These are phyloP conservation scores for Ceratocystis harringtonii DNA, from an alignment of 2,329 filamentous ascomycete species.

Conservation along the genomic window DNA sequence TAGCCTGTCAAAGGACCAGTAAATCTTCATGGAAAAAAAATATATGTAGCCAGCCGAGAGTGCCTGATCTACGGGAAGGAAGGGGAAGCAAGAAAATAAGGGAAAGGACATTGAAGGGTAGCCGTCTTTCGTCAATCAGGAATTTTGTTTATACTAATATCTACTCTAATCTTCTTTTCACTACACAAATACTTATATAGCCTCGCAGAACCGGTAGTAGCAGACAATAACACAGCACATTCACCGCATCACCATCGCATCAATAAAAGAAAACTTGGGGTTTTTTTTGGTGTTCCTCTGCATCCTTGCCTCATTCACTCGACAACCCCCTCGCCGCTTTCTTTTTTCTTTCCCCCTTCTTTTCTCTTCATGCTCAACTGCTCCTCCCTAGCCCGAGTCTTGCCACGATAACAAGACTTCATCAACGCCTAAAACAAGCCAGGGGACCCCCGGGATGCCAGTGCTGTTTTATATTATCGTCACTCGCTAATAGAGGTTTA, in stretches of 20 bases:
- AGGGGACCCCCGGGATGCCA: background rate
- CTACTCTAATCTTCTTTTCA: too few species aligned
- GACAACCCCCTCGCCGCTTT: too few species aligned
- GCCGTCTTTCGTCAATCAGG: background rate
- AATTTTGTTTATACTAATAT: too few species aligned
- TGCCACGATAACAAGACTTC: background rate
- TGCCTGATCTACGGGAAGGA: conserved; percentile 3
- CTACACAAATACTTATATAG: too few species aligned
- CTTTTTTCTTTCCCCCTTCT: background rate
- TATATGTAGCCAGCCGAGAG: background rate
- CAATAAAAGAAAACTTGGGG: too few species aligned
- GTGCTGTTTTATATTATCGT: background rate
- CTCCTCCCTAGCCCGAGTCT: background rate
- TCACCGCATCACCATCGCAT: too few species aligned
- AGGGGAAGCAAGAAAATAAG: background rate
- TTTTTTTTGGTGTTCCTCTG: too few species aligned
- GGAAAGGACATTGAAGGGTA: background rate
- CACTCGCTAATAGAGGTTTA: background rate
- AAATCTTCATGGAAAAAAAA: background rate
- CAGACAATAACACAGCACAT: too few species aligned
- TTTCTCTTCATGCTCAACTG: background rate
- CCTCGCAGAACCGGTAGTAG: too few species aligned
- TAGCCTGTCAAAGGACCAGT: background rate
- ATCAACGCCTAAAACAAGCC: background rate
- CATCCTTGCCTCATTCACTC: too few species aligned